Evolutionary conservation across 2,329 filamentous ascomycete genomes (phyloP).

Genomic region (Acrodontium crateriforme): DNA sequence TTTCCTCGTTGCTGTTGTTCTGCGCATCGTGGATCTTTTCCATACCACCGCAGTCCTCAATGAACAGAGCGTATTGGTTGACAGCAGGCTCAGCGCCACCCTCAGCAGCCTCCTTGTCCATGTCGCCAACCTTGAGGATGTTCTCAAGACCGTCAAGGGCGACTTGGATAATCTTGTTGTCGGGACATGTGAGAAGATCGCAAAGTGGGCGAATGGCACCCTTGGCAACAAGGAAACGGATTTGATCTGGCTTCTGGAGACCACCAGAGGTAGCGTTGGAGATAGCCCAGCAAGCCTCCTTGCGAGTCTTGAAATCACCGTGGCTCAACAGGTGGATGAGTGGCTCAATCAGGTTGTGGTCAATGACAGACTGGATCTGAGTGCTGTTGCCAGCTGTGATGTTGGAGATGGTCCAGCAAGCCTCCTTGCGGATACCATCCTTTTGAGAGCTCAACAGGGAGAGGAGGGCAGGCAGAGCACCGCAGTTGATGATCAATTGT

Average conservation of each 20-base stretch:
- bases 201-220: slow-evolving; percentile 97
- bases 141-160: slow-evolving; percentile 96
- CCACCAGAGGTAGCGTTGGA: slow-evolving; percentile 96
- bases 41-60: slow-evolving; percentile 97
- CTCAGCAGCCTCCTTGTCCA: slow-evolving; percentile 84
- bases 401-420: slow-evolving; percentile 99
- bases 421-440: slow-evolving; percentile 97
- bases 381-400: slow-evolving; percentile 95
- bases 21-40: slow-evolving; percentile 99
- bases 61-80: slow-evolving; percentile 95
- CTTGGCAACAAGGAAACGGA: slow-evolving; percentile 81
- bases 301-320: slow-evolving; percentile 96
- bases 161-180: slow-evolving; percentile 99
- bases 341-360: slow-evolving; percentile 92
- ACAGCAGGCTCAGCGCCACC: slow-evolving; percentile 59
- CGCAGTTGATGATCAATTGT: slow-evolving; percentile 98
- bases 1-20: slow-evolving; percentile 99
- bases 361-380: slow-evolving; percentile 92
- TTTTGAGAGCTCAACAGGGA: slow-evolving; percentile 92
- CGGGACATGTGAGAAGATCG: slow-evolving; percentile 85
- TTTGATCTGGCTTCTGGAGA: slow-evolving; percentile 97
- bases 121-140: slow-evolving; percentile 97
- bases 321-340: slow-evolving; percentile 92
- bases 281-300: slow-evolving; percentile 99
- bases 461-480: slow-evolving; percentile 79